Evolutionary conservation across 495 filamentous ascomycete genomes (phyloP).

Genomic region (Alectoria sarmentosa): DNA sequence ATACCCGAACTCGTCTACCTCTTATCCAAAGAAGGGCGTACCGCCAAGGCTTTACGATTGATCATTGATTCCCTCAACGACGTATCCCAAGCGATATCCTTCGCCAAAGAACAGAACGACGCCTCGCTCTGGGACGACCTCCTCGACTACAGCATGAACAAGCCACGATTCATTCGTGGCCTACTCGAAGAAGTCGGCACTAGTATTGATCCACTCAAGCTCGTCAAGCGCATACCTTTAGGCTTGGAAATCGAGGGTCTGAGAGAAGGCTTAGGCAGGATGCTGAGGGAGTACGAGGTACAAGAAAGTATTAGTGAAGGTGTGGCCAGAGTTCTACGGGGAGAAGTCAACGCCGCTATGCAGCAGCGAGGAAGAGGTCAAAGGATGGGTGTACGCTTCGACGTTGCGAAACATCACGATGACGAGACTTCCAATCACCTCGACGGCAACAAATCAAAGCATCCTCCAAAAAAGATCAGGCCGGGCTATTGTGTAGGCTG

Average conservation of each 20-base stretch:
- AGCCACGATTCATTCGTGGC: constrained; percentile 86
- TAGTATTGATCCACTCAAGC: constrained; percentile 78
- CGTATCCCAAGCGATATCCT: constrained; percentile 84
- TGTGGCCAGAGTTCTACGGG: constrained; percentile 75
- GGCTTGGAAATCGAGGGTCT: constrained; percentile 87
- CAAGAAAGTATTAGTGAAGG: constrained; percentile 86
- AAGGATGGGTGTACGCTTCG: constrained; percentile 79
- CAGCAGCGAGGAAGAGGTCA: constrained; percentile 67
- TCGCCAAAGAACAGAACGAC: constrained; percentile 88
- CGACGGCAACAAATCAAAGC: constrained; percentile 22
- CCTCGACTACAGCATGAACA: constrained; percentile 92
- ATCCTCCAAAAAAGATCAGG: constrained; percentile 29
- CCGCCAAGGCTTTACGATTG: constrained; percentile 78
- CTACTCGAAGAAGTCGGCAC: constrained; percentile 91
- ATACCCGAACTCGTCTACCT: constrained; percentile 89
- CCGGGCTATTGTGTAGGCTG: constrained; percentile 59
- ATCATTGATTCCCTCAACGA: constrained; percentile 86
- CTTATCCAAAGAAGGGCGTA: constrained; percentile 88
- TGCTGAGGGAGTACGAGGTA: constrained; percentile 90
- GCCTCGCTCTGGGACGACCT: constrained; percentile 91
- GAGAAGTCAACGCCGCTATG: constrained; percentile 82
- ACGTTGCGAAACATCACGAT: constrained; percentile 40
- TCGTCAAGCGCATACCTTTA: constrained; percentile 85
- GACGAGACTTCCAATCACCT: constrained; percentile 8
- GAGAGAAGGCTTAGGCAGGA: constrained; percentile 70